Conservation (phyloP, 73 alveolate species). For the Tetrahymena malaccensis region DNA sequence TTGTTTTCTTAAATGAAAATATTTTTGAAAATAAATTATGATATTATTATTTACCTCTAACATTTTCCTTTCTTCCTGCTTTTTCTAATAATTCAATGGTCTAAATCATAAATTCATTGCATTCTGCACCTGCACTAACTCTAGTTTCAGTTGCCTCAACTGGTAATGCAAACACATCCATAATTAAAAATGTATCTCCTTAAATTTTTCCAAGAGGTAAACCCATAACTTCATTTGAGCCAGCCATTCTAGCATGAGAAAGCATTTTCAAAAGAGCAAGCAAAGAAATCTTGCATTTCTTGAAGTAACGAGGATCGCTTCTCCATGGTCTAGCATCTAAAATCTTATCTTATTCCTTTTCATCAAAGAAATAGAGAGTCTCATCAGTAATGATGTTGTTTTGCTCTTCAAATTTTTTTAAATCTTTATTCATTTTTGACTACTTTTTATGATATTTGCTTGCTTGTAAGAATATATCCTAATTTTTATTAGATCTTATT, state of each 20-base stretch:
- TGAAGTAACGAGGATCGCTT: slow-evolving; percentile 57
- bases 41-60: slow-evolving; percentile 39
- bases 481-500: neutral
- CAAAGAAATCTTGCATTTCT: slow-evolving; percentile 69
- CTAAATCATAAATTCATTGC: slow-evolving; percentile 65
- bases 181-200: slow-evolving; percentile 77
- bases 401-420: neutral
- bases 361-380: slow-evolving; percentile 28
- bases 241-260: slow-evolving; percentile 90
- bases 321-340: slow-evolving; percentile 44
- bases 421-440: neutral
- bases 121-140: slow-evolving; percentile 80
- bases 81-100: slow-evolving; percentile 67
- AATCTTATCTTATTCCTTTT: slow-evolving; percentile 33
- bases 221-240: slow-evolving; percentile 92
- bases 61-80: slow-evolving; percentile 75
- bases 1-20: no score
- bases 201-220: slow-evolving; percentile 88
- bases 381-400: neutral
- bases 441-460: no score
- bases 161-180: slow-evolving; percentile 91
- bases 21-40: no score
- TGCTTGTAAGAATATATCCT: neutral
- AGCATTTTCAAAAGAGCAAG: slow-evolving; percentile 90
- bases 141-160: slow-evolving; percentile 69